phyloP scores from a whole-genome alignment of 169 alveolate species.

The Eimeria sp. region DNA sequence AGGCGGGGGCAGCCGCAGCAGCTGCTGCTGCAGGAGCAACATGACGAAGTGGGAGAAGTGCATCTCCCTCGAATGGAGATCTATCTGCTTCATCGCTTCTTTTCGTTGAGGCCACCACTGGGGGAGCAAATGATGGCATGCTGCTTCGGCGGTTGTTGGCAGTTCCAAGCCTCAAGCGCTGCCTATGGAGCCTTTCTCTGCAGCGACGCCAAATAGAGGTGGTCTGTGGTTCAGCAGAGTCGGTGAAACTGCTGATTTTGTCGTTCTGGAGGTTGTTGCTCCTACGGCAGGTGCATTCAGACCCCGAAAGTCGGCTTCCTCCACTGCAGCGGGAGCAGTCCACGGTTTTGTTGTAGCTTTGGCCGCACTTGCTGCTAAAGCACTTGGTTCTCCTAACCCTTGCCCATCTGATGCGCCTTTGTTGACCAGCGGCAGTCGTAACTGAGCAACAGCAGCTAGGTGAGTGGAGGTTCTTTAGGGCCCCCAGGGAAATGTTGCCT shows the following conservation, averaged over 20 bases:
- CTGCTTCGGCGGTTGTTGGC: not conserved
- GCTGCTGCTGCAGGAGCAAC: conserved; percentile 27
- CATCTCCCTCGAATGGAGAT: conserved; percentile 33
- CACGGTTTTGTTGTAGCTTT: not conserved
- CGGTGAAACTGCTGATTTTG: not conserved
- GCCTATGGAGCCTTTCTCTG: conserved; percentile 66
- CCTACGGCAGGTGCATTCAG: not conserved
- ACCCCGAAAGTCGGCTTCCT: not conserved
- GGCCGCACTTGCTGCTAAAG: conserved; percentile 36
- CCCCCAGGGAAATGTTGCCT: not conserved
- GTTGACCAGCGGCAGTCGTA: conserved; percentile 1
- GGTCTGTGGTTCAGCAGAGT: not conserved
- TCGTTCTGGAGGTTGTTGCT: not conserved
- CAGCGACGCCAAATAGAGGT: conserved; percentile 54
- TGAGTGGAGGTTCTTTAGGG: not conserved
- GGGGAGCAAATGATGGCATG: not conserved
- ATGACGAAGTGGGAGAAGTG: conserved; percentile 7
- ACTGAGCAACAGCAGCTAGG: conserved; percentile 5
- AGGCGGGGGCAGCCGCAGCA: not conserved
- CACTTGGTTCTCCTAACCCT: not conserved
- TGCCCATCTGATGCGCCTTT: conserved; percentile 14
- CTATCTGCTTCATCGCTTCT: not conserved
- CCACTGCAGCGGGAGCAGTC: not conserved
- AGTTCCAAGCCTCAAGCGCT: conserved; percentile 1
- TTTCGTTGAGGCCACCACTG: not conserved